These are phyloP conservation scores for Pseudocercospora fijiensis DNA, from an alignment of 2,329 filamentous ascomycete species.

Conservation along the genomic window DNA sequence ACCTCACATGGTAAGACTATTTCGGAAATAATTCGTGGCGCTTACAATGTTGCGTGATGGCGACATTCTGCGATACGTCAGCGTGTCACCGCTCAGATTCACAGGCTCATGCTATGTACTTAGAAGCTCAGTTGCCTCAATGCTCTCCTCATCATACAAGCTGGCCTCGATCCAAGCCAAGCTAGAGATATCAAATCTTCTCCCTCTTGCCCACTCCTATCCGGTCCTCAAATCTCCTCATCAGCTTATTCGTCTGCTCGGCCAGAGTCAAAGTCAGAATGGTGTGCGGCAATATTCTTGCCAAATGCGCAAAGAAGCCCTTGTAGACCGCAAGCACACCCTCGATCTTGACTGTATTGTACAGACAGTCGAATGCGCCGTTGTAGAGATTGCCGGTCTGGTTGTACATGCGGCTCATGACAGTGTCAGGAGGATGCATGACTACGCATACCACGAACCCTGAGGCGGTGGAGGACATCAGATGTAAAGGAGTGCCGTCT, in stretches of 20 bases:
- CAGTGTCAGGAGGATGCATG: slow-evolving; percentile 98
- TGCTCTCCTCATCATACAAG: neutral
- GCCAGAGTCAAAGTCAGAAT: slow-evolving; percentile 78
- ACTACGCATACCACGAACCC: slow-evolving; percentile 96
- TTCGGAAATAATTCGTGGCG: too few species aligned
- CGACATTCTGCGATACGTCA: neutral
- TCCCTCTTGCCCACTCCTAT: slow-evolving; percentile 39
- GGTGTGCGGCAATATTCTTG: slow-evolving; percentile 91
- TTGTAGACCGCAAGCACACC: slow-evolving; percentile 94
- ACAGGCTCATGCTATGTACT: neutral
- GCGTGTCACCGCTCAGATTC: neutral
- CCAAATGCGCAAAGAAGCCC: slow-evolving; percentile 91
- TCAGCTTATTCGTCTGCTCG: slow-evolving; percentile 93
- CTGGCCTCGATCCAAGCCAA: neutral
- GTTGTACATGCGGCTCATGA: slow-evolving; percentile 99
- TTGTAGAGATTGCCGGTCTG: slow-evolving; percentile 97
- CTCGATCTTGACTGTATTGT: slow-evolving; percentile 87
- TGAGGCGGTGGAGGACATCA: slow-evolving; percentile 82
- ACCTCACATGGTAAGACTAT: too few species aligned
- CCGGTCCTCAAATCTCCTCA: slow-evolving; percentile 72
- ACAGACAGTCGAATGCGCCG: slow-evolving; percentile 86
- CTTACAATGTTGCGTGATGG: too few species aligned
- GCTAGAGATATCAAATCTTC: slow-evolving; percentile 23
- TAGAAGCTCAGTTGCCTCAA: neutral
- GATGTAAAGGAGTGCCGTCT: slow-evolving; percentile 83